Evolutionary conservation across 345 rosid species (phyloP).

Genomic region (Abelmoschus esculentus): DNA sequence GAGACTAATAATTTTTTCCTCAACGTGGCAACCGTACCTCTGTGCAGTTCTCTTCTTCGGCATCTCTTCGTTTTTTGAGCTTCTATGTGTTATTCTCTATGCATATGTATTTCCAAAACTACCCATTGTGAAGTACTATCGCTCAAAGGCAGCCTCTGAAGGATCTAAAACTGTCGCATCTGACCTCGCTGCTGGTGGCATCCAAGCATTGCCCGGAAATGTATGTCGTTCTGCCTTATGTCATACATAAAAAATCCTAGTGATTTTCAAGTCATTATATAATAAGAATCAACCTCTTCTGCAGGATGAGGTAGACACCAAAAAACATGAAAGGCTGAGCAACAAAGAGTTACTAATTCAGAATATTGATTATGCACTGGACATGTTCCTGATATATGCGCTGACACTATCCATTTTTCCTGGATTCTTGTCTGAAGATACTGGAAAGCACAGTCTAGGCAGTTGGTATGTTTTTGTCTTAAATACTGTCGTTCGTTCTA

Average conservation of each 20-base stretch:
- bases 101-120: slow-evolving; percentile 53
- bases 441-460: slow-evolving; percentile 64
- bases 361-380: slow-evolving; percentile 58
- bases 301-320: slow-evolving; percentile 28
- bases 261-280: not conserved
- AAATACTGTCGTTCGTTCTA: not conserved
- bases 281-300: not conserved
- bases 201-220: slow-evolving; percentile 24
- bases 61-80: slow-evolving; percentile 49
- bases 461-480: slow-evolving; percentile 40
- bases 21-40: not conserved
- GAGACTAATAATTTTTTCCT: not conserved
- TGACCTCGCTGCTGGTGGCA: slow-evolving; percentile 77
- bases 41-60: slow-evolving; percentile 33
- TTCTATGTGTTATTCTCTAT: slow-evolving; percentile 59
- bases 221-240: slow-evolving; percentile 12
- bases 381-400: slow-evolving; percentile 48
- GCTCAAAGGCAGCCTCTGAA: slow-evolving; percentile 75
- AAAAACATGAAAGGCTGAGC: slow-evolving; percentile 32
- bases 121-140: slow-evolving; percentile 73
- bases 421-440: slow-evolving; percentile 76
- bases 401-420: slow-evolving; percentile 76
- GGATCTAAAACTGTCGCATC: slow-evolving; percentile 75
- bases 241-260: not conserved
- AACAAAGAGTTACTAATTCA: slow-evolving; percentile 37